phyloP scores from a whole-genome alignment of 2,329 filamentous ascomycete species.

The Nigrospora osmanthi region DNA sequence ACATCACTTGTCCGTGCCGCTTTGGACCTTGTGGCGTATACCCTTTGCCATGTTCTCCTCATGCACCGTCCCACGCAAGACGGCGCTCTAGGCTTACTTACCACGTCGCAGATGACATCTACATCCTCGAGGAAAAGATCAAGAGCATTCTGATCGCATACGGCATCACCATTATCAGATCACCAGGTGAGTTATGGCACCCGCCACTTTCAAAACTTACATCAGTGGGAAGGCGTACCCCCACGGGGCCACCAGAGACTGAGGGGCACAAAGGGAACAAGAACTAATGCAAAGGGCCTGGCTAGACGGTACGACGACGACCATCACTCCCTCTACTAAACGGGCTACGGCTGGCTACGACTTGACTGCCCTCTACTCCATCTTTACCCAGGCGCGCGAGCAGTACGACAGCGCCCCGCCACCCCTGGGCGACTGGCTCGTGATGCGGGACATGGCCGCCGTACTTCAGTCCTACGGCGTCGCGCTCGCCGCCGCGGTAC shows the following conservation, averaged over 20 bases:
- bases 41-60: too few relatives aligned
- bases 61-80: too few relatives aligned
- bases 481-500: background rate
- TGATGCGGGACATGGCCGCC: conserved; percentile 11
- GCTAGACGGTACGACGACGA: conserved; percentile 1
- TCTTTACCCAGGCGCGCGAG: conserved; percentile 2
- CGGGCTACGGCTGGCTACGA: conserved; percentile 2
- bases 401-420: conserved; percentile 6
- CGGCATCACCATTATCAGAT: conserved; percentile 2
- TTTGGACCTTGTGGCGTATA: too few relatives aligned
- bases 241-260: too few relatives aligned
- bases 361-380: background rate
- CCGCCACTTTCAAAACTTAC: too few relatives aligned
- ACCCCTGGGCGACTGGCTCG: conserved; percentile 11
- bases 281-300: background rate
- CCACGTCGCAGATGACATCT: conserved; percentile 1
- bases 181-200: background rate
- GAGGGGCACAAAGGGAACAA: too few relatives aligned
- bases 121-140: conserved; percentile 6
- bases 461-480: conserved; percentile 11
- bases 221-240: too few relatives aligned
- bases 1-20: background rate
- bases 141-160: conserved; percentile 5
- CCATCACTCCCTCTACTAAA: conserved; percentile 4
- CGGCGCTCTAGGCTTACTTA: background rate